Conservation (phyloP, 169 alveolate species). For the Babesia divergens region DNA sequence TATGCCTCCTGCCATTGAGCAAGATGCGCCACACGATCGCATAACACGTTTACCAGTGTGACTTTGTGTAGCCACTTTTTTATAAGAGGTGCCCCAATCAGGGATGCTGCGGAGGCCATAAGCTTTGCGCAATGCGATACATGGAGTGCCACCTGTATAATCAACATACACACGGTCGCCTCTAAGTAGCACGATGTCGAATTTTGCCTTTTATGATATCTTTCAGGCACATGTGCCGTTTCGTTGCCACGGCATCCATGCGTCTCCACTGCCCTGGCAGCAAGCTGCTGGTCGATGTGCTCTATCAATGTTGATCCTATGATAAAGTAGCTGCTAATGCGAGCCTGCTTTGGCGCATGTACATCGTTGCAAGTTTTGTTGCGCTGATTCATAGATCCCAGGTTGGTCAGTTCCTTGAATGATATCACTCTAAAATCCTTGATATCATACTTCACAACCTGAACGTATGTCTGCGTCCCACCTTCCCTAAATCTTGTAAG, state of each 20-base stretch:
- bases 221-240: too few relatives aligned
- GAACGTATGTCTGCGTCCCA: background rate
- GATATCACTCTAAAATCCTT: constrained; percentile 14
- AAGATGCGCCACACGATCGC: background rate
- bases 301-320: constrained; percentile 8
- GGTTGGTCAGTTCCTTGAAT: background rate
- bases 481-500: background rate
- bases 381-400: background rate
- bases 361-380: background rate
- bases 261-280: background rate
- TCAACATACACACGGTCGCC: background rate
- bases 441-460: background rate
- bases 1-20: constrained; percentile 3
- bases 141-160: background rate
- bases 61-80: background rate
- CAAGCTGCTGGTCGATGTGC: background rate
- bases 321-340: constrained; percentile 1
- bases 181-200: too few relatives aligned
- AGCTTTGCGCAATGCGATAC: background rate
- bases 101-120: background rate
- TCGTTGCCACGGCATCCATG: too few relatives aligned
- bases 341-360: background rate
- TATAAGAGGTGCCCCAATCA: background rate
- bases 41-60: background rate
- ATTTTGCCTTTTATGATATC: too few relatives aligned